Base-by-base conservation (phyloP, 371 early-diverging fungal genomes). In the Zancudomyces culisetae region DNA sequence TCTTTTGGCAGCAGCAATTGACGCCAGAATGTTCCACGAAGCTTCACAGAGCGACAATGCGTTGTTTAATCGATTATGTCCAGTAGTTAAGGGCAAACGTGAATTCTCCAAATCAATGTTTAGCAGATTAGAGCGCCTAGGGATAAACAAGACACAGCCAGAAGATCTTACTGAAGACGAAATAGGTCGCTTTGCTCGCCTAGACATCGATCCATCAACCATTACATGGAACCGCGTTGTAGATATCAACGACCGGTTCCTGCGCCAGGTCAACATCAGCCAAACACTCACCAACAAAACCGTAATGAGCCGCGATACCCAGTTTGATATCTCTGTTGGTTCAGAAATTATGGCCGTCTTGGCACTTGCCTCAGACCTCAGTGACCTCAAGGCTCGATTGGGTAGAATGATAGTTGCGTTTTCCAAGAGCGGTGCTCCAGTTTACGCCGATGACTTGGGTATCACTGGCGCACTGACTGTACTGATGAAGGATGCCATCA, bases 311-410 rank as follows among this genome's bases (percentile, higher is more conserved):
- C 77, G 96, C 39, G 64, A 77, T 58, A 94, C 96, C 19, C 92
- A 94, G 3, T 96, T 84, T 60, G 96, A 96, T 64, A 96, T 96
- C 55, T 71, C 93, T 3, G 96, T 96, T 23, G 94, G 92, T n/a
- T 83, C 84, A 61, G 96, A 96, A 68, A 82, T 87, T 60, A 96
- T 95, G 96, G 96, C 96, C 6, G 87, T 94, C 10, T 68, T 96
- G 43, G 94, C 96, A 2, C 70, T 96, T 35, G 80, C 87, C 26
- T 87, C 88, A 0, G 81, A 80, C 61, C 60, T 92, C 52, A 60
- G 70, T 53, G 96, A 96, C 52, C 88, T 96, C 92, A 77, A 93
- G 42, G 79, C 82, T 51, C 74, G 94, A 2, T 69, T 96, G 21
- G 96, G 92, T 20, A 70, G 76, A 43, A 94, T 96, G 92, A 90